Evolutionary conservation across 371 early-diverging fungal genomes (phyloP).

Genomic region (Mucor irregularis): DNA sequence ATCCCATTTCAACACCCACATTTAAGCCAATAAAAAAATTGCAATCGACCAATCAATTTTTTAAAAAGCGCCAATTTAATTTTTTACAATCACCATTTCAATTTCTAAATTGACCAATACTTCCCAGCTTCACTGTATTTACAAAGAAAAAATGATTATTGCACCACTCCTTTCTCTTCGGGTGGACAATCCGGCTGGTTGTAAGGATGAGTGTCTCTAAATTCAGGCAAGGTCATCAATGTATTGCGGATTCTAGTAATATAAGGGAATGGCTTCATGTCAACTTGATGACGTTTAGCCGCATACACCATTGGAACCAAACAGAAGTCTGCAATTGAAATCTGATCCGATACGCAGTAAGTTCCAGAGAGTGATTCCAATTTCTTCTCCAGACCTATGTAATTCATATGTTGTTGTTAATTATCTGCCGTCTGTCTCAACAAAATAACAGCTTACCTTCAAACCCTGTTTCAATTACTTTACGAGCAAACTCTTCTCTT

Average conservation of each 20-base stretch:
- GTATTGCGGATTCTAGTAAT: constrained; percentile 62
- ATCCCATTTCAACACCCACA: no score
- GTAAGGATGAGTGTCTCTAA: constrained; percentile 69
- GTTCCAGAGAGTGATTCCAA: constrained; percentile 64
- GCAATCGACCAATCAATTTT: no score
- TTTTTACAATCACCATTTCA: neutral
- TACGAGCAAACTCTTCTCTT: constrained; percentile 61
- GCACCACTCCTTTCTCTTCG: constrained; percentile 30
- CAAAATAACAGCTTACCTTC: constrained; percentile 43
- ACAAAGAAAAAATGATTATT: neutral
- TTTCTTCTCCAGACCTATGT: constrained; percentile 63
- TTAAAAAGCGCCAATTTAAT: no score
- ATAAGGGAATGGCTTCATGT: constrained; percentile 70
- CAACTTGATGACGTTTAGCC: constrained; percentile 69
- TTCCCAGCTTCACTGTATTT: no score
- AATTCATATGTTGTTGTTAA: neutral
- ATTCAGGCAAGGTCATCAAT: constrained; percentile 63
- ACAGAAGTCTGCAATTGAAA: constrained; percentile 84
- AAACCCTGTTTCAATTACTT: constrained; percentile 67
- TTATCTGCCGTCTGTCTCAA: neutral
- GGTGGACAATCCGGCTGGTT: constrained; percentile 75
- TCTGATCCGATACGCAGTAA: constrained; percentile 79
- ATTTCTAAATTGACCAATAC: neutral
- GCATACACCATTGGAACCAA: constrained; percentile 84
- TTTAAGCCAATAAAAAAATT: no score